A percentile compares a stretch with the other conserved stretches of the same genome.
phyloP scores from a whole-genome alignment of 2,329 filamentous ascomycete genomes.

The Alternaria angustiovoidea region DNA sequence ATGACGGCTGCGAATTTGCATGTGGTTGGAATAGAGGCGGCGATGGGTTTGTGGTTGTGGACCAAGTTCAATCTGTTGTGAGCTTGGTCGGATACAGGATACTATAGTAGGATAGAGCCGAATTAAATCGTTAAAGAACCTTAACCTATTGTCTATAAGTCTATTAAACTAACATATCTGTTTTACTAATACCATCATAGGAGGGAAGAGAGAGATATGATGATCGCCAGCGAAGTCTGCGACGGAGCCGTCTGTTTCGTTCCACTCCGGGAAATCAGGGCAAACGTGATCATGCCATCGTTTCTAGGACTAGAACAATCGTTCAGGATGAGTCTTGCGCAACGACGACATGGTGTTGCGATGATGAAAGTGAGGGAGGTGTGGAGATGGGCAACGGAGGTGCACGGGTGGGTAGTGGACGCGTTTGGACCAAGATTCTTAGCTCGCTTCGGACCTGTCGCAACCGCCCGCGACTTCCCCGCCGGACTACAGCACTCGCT shows the following conservation, averaged over 20 bases:
- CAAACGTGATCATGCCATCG: background rate
- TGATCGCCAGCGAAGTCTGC: background rate
- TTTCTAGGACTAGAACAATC: background rate
- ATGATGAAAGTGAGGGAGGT: background rate
- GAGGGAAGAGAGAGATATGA: too few species aligned
- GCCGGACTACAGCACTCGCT: too few species aligned
- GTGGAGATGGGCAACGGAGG: background rate
- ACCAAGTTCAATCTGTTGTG: background rate
- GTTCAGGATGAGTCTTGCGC: background rate
- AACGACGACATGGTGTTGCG: background rate
- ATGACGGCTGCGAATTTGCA: too few species aligned
- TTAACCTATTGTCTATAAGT: background rate
- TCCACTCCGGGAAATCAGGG: background rate
- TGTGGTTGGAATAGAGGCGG: too few species aligned
- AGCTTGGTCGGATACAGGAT: background rate
- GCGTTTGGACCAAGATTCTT: background rate
- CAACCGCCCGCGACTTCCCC: too few species aligned
- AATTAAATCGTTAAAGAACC: background rate
- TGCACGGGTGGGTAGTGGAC: too few species aligned
- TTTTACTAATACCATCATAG: background rate
- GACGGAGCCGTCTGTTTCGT: background rate
- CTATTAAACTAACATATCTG: background rate
- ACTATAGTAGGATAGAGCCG: background rate
- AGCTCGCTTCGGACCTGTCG: accelerated
- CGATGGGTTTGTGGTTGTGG: too few species aligned